Evolutionary conservation across 352 stramenopile genomes (phyloP).

Genomic region (Phytophthora hibernalis): DNA sequence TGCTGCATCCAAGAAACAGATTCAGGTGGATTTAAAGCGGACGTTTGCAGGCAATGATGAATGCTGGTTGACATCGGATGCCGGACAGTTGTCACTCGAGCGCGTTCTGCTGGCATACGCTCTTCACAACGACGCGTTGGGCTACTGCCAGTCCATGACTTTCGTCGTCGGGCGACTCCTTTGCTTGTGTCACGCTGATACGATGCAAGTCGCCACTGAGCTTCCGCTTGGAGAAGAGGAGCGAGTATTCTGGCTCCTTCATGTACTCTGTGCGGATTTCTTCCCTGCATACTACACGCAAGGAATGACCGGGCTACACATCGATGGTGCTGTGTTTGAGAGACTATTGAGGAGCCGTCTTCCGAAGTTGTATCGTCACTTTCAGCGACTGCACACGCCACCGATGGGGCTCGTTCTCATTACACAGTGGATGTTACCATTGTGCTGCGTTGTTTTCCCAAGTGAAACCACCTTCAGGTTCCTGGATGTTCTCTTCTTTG

Average conservation of each 20-base stretch:
- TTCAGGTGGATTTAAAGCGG: conserved; percentile 70
- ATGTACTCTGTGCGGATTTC: conserved; percentile 59
- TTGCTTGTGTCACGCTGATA: conserved; percentile 50
- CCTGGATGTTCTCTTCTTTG: conserved; percentile 66
- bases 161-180: conserved; percentile 85
- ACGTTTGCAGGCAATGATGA: conserved; percentile 70
- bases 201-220: background rate
- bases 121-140: conserved; percentile 74
- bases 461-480: conserved; percentile 70
- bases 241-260: conserved; percentile 67
- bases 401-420: conserved; percentile 68
- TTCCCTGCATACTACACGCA: conserved; percentile 70
- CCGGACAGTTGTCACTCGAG: conserved; percentile 57
- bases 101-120: conserved; percentile 84
- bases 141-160: conserved; percentile 93
- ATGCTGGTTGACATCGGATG: conserved; percentile 62
- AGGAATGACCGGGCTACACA: conserved; percentile 69
- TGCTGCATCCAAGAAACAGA: conserved; percentile 52
- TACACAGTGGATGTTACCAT: conserved; percentile 70
- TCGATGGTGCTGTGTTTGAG: conserved; percentile 67
- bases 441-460: conserved; percentile 73
- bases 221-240: conserved; percentile 43
- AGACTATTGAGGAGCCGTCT: conserved; percentile 50
- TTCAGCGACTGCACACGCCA: conserved; percentile 58
- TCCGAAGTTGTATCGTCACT: conserved; percentile 64